Evolutionary conservation across 352 stramenopile genomes (phyloP).

Genomic region (Phytophthora tubulina): DNA sequence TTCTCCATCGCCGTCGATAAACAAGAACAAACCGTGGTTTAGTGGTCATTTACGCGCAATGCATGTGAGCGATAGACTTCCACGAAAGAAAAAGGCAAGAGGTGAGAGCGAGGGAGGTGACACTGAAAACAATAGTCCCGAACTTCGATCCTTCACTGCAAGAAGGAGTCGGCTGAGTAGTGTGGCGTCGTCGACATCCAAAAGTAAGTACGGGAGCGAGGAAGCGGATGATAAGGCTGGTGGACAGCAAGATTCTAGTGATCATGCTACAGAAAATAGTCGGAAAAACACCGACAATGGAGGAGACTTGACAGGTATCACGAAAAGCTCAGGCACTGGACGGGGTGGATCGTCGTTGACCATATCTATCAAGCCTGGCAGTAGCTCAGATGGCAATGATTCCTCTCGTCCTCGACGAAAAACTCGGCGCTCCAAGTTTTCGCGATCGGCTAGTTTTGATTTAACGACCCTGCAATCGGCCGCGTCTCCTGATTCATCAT

Average conservation of each 20-base stretch:
- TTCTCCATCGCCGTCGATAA: constrained; percentile 31
- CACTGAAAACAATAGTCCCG: constrained; percentile 33
- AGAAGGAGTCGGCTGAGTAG: constrained; percentile 34
- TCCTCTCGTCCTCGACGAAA: constrained; percentile 16
- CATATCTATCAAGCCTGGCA: constrained; percentile 7
- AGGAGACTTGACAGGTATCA: constrained; percentile 1
- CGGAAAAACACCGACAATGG: constrained; percentile 18
- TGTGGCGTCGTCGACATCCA: constrained; percentile 28
- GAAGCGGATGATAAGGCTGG: constrained; percentile 29
- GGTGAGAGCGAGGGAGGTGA: constrained; percentile 41
- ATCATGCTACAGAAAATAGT: constrained; percentile 22
- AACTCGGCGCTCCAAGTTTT: constrained; percentile 64
- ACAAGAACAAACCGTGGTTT: constrained; percentile 66
- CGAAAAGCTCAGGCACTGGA: neutral
- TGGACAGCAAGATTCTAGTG: constrained; percentile 16
- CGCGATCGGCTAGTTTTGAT: constrained; percentile 81
- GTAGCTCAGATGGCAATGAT: constrained; percentile 11
- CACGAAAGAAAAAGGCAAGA: constrained; percentile 57
- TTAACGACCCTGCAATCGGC: constrained; percentile 57
- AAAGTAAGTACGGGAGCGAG: constrained; percentile 35
- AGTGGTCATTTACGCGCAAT: constrained; percentile 76
- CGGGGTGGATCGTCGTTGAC: constrained; percentile 13
- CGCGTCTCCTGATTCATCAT: constrained; percentile 36
- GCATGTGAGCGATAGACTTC: constrained; percentile 69
- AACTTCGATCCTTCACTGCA: constrained; percentile 21